Evolutionary conservation across 1,139 yeast species (phyloP).

Genomic region (Saccharomycopsis hybrid): DNA sequence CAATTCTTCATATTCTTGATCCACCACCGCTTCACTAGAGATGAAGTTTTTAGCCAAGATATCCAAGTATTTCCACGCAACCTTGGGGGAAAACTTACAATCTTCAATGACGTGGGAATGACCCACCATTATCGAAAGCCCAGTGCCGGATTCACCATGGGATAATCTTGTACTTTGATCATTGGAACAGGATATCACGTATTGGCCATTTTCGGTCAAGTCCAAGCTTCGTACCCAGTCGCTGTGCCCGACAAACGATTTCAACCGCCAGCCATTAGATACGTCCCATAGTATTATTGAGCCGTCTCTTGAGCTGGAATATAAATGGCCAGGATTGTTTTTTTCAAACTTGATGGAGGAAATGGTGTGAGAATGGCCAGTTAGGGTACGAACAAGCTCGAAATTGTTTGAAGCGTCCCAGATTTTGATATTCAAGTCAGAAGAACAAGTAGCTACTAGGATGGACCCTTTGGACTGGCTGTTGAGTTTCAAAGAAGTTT

Average conservation of each 20-base stretch:
- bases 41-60: conserved; percentile 35
- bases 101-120: conserved; percentile 83
- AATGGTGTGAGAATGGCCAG: conserved; percentile 90
- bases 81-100: conserved; percentile 57
- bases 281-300: conserved; percentile 75
- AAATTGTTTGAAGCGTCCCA: conserved; percentile 55
- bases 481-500: conserved; percentile 27
- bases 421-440: conserved; percentile 66
- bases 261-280: conserved; percentile 57
- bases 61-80: conserved; percentile 42
- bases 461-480: conserved; percentile 17
- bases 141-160: conserved; percentile 59
- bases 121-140: conserved; percentile 61
- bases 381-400: conserved; percentile 54
- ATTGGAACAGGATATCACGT: conserved; percentile 68
- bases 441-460: conserved; percentile 58
- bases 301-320: conserved; percentile 74
- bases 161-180: conserved; percentile 73
- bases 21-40: conserved; percentile 22
- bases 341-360: conserved; percentile 53
- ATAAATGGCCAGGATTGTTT: conserved; percentile 37
- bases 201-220: conserved; percentile 32
- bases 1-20: conserved; percentile 27
- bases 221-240: conserved; percentile 83
- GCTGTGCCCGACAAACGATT: conserved; percentile 69